Base-by-base conservation (phyloP, 306 rosid species). In the Benincasa hispida region DNA sequence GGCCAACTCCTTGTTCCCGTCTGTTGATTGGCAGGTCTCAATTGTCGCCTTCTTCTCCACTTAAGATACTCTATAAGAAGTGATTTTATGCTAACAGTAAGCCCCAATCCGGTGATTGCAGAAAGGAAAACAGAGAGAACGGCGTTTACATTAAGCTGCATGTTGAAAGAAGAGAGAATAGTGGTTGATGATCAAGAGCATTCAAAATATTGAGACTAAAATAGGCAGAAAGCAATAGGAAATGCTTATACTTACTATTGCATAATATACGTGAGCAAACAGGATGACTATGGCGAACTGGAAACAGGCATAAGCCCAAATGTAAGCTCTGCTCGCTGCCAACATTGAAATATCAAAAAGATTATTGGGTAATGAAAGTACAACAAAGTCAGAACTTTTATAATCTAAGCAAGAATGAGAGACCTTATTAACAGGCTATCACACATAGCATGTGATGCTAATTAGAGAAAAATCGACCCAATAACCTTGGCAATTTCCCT, bases 221-320 rank as follows among this genome's bases (percentile, higher is more conserved):
- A 74, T 24, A 35, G 3, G 48, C 11, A 67, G 74, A 73, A 10
- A 22, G 77, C 19, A 45, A 80, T 65, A 15, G 67, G 27, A 80
- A 57, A 8, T 27, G n/a, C 72, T 56, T 81, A 58, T 79, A 78
- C 96, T 89, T 91, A 91, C 97, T n/a, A 91, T 79, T 14, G 92
- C 81, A 80, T 89, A 91, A 79, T 89, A 91, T 61, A 91, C 73
- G 79, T 89, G 95, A 69, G 91, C 97, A 82, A 89, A 87, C 63
- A 91, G 85, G 85, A 91, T 84, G 85, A 91, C 87, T 34, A 88
- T 81, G 60, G 92, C 95, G 27, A 91, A 91, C 90, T 91, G 97
- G 89, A 91, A 91, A 78, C 90, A 89, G 60, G 95, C 92, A 84
- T 89, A 89, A 54, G 92, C 92, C 97, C 97, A 91, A 76, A 88